Evolutionary conservation across 441 rosid species (phyloP).

Genomic region (Brassica balearica): DNA sequence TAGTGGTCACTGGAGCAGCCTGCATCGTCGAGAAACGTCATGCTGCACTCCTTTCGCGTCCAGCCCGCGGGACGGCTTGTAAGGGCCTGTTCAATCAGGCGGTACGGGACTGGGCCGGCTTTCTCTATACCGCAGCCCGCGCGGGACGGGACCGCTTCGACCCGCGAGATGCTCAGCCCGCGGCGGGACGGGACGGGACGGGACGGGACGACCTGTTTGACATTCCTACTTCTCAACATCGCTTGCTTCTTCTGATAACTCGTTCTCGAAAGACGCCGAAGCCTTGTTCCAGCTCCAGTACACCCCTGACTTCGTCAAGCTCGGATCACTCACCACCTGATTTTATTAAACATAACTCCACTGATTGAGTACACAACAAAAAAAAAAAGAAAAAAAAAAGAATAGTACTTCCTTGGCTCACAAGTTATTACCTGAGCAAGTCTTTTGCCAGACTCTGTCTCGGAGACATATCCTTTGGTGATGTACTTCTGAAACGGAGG

Average conservation of each 20-base stretch:
- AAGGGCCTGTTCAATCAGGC: too few relatives aligned
- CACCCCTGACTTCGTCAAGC: conserved; percentile 82
- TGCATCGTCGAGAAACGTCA: too few relatives aligned
- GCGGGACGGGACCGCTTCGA: too few relatives aligned
- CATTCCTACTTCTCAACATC: conserved; percentile 56
- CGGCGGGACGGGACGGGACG: too few relatives aligned
- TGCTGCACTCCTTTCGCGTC: too few relatives aligned
- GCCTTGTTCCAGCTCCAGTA: conserved; percentile 66
- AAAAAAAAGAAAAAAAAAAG: not conserved
- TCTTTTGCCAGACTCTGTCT: conserved; percentile 86
- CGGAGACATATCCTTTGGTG: conserved; percentile 93
- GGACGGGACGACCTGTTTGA: too few relatives aligned
- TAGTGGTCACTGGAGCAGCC: too few relatives aligned
- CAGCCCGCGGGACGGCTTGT: too few relatives aligned
- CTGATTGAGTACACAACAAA: conserved; percentile 22
- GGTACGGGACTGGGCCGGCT: too few relatives aligned
- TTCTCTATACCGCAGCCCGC: too few relatives aligned
- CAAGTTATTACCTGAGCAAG: conserved; percentile 68
- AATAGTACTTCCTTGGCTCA: not conserved
- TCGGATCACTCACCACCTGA: conserved; percentile 84
- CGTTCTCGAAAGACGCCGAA: conserved; percentile 75
- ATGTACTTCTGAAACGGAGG: conserved; percentile 94
- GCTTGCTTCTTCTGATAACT: conserved; percentile 83
- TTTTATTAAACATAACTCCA: conserved; percentile 3
- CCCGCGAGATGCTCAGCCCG: too few relatives aligned